These are phyloP conservation scores for Penicillium canescens DNA, from an alignment of 495 filamentous ascomycete genomes.

Conservation along the genomic window DNA sequence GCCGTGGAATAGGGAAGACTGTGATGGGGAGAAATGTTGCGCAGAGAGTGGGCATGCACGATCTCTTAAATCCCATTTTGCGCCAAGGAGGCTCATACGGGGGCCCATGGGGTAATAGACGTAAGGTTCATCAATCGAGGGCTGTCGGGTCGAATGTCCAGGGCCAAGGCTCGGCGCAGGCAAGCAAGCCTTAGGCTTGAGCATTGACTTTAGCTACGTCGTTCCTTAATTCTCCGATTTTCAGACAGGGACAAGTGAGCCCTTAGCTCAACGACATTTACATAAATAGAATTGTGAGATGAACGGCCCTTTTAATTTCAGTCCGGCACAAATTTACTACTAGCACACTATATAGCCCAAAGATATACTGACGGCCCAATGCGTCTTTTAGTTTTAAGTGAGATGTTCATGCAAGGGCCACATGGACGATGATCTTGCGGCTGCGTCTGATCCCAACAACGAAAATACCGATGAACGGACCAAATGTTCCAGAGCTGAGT, in stretches of 20 bases:
- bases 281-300: too few relatives aligned
- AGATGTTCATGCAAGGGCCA: too few relatives aligned
- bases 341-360: too few relatives aligned
- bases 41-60: not conserved
- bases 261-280: not conserved
- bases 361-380: too few relatives aligned
- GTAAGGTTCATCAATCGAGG: not conserved
- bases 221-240: constrained; percentile 1
- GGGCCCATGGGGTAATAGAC: not conserved
- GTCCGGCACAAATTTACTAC: too few relatives aligned
- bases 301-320: too few relatives aligned
- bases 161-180: not conserved
- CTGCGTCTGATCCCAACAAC: too few relatives aligned
- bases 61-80: not conserved
- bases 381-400: too few relatives aligned
- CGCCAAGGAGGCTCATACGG: not conserved
- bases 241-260: not conserved
- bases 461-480: too few relatives aligned
- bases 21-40: not conserved
- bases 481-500: not conserved
- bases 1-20: not conserved
- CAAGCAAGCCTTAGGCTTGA: not conserved
- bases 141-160: not conserved
- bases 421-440: too few relatives aligned
- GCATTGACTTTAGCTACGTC: not conserved